These are phyloP conservation scores for Eucalyptus melliodora DNA, from an alignment of 345 rosid species.

Conservation along the genomic window DNA sequence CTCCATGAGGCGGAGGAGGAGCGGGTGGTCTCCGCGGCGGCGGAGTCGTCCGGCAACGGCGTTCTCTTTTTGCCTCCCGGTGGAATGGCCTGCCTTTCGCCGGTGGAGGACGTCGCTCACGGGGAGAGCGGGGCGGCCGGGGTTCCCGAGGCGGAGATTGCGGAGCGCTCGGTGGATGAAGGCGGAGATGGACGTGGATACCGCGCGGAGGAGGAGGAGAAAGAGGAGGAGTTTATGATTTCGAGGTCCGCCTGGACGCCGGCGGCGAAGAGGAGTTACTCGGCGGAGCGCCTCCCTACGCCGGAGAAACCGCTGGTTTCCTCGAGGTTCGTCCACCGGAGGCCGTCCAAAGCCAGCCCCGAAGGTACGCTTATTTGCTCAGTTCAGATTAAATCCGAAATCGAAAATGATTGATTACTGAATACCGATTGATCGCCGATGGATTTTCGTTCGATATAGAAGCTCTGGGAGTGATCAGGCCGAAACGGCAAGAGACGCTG, in stretches of 20 bases:
- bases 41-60: neutral
- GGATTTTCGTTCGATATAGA: conserved; percentile 8
- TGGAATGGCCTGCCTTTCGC: neutral
- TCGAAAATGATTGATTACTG: neutral
- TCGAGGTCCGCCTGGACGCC: conserved; percentile 15
- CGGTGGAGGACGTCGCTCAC: neutral
- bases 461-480: conserved; percentile 38
- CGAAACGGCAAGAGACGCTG: conserved; percentile 46
- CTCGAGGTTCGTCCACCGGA: conserved; percentile 33
- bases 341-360: conserved; percentile 20
- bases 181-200: neutral
- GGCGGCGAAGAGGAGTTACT: neutral
- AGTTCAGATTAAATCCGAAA: neutral
- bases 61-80: neutral
- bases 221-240: conserved; percentile 13
- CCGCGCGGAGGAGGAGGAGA: neutral
- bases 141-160: neutral
- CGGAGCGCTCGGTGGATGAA: neutral
- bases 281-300: conserved; percentile 15
- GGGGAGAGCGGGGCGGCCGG: neutral
- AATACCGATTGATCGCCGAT: neutral
- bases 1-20: neutral
- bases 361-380: conserved; percentile 25
- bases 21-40: neutral
- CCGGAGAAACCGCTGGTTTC: conserved; percentile 46